Evolutionary conservation across 192 early-diverging fungal genomes (phyloP).

Genomic region (Cladochytrium replicatum): DNA sequence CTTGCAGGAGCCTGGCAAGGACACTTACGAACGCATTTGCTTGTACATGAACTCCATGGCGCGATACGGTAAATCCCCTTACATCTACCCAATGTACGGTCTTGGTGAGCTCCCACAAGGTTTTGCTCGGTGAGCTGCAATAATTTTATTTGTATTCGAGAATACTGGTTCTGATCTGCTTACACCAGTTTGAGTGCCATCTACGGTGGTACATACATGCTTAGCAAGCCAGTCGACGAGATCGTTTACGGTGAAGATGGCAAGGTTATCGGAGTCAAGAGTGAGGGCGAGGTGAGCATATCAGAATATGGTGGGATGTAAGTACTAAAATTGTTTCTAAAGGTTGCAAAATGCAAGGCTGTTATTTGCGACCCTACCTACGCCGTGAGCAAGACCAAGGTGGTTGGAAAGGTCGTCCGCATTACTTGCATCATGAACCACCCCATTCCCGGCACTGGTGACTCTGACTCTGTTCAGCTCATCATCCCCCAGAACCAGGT

Average conservation of each 20-base stretch:
- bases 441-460: constrained; percentile 79
- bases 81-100: constrained; percentile 97
- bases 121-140: constrained; percentile 59
- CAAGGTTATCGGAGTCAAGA: constrained; percentile 79
- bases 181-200: constrained; percentile 77
- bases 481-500: constrained; percentile 98
- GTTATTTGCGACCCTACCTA: constrained; percentile 98
- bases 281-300: constrained; percentile 61
- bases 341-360: constrained; percentile 66
- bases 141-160: constrained; percentile 1
- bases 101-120: constrained; percentile 96
- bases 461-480: constrained; percentile 86
- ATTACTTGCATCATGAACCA: constrained; percentile 90
- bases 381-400: constrained; percentile 68
- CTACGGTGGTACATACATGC: constrained; percentile 99
- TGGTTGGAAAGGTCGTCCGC: constrained; percentile 79
- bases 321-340: neutral
- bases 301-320: neutral
- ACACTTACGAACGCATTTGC: constrained; percentile 82
- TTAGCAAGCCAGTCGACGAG: constrained; percentile 85
- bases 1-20: constrained; percentile 55
- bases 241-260: constrained; percentile 75
- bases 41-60: constrained; percentile 88
- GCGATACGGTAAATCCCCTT: constrained; percentile 90
- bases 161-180: neutral